phyloP scores from a whole-genome alignment of 495 filamentous ascomycete species.

The Neurospora sp. region DNA sequence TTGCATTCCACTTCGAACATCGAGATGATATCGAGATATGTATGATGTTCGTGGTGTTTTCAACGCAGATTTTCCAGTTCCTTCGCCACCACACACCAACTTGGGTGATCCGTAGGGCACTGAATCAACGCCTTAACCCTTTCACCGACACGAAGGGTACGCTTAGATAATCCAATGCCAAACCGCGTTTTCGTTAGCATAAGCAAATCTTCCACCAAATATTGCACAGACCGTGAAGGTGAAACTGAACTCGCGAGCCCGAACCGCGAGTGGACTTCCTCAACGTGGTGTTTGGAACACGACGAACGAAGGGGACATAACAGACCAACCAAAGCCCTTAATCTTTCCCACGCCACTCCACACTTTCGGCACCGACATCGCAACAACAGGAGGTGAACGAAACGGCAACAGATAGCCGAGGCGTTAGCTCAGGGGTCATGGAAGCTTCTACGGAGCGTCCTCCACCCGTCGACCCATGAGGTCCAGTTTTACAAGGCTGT shows the following conservation, averaged over 20 bases:
- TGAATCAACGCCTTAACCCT: background rate
- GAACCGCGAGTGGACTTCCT: background rate
- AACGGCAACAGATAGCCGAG: background rate
- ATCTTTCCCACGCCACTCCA: background rate
- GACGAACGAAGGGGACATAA: background rate
- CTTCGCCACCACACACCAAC: background rate
- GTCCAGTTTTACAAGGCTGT: background rate
- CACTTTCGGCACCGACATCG: background rate
- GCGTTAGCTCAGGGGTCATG: background rate
- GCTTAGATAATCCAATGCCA: background rate
- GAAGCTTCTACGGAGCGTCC: background rate
- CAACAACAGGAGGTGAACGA: background rate
- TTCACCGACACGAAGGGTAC: background rate
- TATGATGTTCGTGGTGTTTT: background rate
- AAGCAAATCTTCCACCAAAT: background rate
- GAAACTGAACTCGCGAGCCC: background rate
- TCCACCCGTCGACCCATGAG: background rate
- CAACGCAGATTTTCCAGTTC: background rate
- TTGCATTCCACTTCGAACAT: background rate
- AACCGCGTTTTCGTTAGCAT: background rate
- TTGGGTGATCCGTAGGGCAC: background rate
- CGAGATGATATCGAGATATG: background rate
- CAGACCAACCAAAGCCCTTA: background rate
- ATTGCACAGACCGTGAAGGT: background rate
- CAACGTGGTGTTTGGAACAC: background rate